These are phyloP conservation scores for Elaeis oleifera DNA, from an alignment of 202 grass and related monocot species.

Conservation along the genomic window DNA sequence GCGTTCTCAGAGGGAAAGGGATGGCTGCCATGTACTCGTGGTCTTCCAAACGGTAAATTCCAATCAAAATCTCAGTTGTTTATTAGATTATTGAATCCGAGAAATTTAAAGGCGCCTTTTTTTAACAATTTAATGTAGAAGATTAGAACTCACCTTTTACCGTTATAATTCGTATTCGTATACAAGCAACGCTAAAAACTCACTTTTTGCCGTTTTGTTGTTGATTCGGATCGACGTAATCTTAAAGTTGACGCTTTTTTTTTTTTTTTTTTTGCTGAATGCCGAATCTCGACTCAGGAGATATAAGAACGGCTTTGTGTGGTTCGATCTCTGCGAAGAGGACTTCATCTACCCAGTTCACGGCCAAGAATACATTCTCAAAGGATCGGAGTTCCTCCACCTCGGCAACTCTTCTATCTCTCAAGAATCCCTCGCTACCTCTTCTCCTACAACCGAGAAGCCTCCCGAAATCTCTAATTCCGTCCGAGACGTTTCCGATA, in stretches of 20 bases:
- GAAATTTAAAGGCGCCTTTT: no score
- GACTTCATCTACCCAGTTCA: slow-evolving; percentile 16
- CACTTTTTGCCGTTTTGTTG: no score
- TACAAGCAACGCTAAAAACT: no score
- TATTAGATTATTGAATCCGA: no score
- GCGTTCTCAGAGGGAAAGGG: slow-evolving; percentile 10
- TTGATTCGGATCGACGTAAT: no score
- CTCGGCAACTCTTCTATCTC: neutral
- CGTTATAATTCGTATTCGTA: no score
- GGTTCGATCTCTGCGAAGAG: slow-evolving; percentile 5
- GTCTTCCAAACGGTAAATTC: slow-evolving; percentile 15
- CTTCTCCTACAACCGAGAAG: neutral
- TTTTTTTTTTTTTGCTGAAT: no score
- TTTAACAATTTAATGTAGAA: no score
- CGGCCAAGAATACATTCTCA: slow-evolving; percentile 9
- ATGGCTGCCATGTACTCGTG: slow-evolving; percentile 6
- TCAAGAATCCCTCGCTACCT: neutral
- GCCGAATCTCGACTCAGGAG: neutral
- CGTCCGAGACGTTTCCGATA: neutral
- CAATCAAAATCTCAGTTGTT: no score
- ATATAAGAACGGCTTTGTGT: slow-evolving; percentile 7
- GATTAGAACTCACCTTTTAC: no score
- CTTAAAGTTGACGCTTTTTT: no score
- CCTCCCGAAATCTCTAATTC: neutral
- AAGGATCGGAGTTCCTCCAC: slow-evolving; percentile 8